Conservation (phyloP, 345 rosid genomes). For the Camelina laxa region DNA sequence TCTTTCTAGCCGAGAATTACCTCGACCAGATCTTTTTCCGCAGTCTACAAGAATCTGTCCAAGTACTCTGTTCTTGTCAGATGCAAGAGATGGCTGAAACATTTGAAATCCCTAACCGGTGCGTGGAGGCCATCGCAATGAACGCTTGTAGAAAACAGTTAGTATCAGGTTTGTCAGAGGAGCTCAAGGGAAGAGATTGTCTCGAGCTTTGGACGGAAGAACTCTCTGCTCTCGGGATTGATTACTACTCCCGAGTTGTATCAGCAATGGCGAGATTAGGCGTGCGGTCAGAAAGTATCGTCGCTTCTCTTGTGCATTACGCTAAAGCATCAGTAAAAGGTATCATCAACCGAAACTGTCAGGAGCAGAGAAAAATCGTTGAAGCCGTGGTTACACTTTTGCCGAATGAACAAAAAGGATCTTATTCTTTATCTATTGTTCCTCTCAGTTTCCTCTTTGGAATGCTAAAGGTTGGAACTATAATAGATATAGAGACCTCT, state of each 20-base stretch:
- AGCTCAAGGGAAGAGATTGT: slow-evolving; percentile 57
- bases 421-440: slow-evolving; percentile 35
- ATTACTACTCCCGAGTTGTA: slow-evolving; percentile 62
- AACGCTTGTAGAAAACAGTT: slow-evolving; percentile 80
- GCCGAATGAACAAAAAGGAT: slow-evolving; percentile 57
- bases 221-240: slow-evolving; percentile 62
- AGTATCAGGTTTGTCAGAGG: slow-evolving; percentile 62
- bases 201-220: slow-evolving; percentile 86
- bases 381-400: slow-evolving; percentile 71
- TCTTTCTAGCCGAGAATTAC: slow-evolving; percentile 63
- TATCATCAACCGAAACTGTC: slow-evolving; percentile 48
- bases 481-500: slow-evolving; percentile 54
- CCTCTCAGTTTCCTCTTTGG: slow-evolving; percentile 84
- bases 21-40: slow-evolving; percentile 60
- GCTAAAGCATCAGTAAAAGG: slow-evolving; percentile 71
- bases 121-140: slow-evolving; percentile 76
- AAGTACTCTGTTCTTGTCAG: slow-evolving; percentile 69
- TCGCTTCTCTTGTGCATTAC: slow-evolving; percentile 75
- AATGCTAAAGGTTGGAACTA: slow-evolving; percentile 66
- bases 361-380: slow-evolving; percentile 61
- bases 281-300: slow-evolving; percentile 60
- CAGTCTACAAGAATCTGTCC: slow-evolving; percentile 67
- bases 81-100: slow-evolving; percentile 54
- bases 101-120: slow-evolving; percentile 55
- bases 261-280: slow-evolving; percentile 66